These are phyloP conservation scores for Pelargonium australe DNA, from an alignment of 441 rosid genomes.

Conservation along the genomic window DNA sequence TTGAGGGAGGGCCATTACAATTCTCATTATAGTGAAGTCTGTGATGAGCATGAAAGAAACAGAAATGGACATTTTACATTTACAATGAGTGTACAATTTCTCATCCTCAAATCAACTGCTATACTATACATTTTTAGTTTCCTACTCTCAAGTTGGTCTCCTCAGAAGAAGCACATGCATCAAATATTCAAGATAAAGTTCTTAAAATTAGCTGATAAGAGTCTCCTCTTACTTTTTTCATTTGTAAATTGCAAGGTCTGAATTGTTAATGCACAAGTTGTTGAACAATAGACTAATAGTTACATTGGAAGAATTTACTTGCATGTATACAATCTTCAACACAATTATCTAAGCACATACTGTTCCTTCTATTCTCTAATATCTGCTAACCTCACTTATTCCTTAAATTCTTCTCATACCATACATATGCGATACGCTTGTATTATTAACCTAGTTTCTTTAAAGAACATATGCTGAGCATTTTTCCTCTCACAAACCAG, in stretches of 20 bases:
- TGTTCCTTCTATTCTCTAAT: neutral
- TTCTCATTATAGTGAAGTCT: neutral
- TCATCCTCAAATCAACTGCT: neutral
- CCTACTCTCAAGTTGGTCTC: neutral
- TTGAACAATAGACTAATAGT: neutral
- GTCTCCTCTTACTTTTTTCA: neutral
- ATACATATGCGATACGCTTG: neutral
- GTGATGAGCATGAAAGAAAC: neutral
- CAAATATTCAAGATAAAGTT: neutral
- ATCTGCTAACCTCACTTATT: neutral
- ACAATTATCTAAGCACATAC: neutral
- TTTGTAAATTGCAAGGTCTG: neutral
- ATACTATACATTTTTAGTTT: neutral
- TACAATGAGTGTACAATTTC: neutral
- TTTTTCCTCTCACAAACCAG: neutral
- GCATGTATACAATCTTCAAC: neutral
- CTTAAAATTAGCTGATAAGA: neutral
- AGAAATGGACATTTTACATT: neutral
- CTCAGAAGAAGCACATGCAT: neutral
- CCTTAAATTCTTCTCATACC: conserved; percentile 1
- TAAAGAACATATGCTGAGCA: neutral
- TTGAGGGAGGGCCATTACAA: neutral
- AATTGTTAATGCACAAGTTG: neutral
- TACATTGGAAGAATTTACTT: neutral
- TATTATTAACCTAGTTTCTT: conserved; percentile 4